These are phyloP conservation scores for Lentinula aciculospora DNA, from an alignment of 768 basidiomycete genomes.

Conservation along the genomic window DNA sequence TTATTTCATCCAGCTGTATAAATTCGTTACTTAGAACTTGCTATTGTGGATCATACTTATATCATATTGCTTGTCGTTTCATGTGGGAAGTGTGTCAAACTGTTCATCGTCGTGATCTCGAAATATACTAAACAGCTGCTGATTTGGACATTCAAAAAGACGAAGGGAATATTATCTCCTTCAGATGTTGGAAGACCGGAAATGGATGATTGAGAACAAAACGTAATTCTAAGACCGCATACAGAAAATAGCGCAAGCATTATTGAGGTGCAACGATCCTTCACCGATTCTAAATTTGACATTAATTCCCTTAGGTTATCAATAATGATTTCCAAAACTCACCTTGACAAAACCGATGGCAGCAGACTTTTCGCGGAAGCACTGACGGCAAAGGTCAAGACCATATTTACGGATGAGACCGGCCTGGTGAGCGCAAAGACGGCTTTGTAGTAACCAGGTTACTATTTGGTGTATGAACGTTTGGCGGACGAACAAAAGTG, in stretches of 20 bases:
- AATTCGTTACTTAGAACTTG: conserved; percentile 36
- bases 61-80: conserved; percentile 7
- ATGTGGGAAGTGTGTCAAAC: too few species aligned
- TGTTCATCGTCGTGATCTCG: too few species aligned
- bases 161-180: too few species aligned
- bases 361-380: conserved; percentile 94
- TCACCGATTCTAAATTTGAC: conserved; percentile 39
- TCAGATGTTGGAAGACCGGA: neutral
- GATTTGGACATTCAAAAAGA: too few species aligned
- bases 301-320: neutral
- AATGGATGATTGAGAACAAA: neutral
- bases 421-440: conserved; percentile 94
- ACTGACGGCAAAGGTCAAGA: conserved; percentile 95
- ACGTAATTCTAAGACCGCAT: conserved; percentile 1
- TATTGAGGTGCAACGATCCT: neutral
- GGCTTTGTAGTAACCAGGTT: conserved; percentile 43
- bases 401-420: conserved; percentile 98
- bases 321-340: conserved; percentile 14
- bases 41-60: conserved; percentile 7
- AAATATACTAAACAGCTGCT: too few species aligned
- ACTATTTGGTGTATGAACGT: conserved; percentile 5
- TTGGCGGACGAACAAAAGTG: conserved; percentile 11
- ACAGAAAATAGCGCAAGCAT: conserved; percentile 2
- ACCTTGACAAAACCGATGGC: conserved; percentile 96
- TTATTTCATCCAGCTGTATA: conserved; percentile 55